phyloP scores from a whole-genome alignment of 495 filamentous ascomycete species.

The Penicillium paradoxum region DNA sequence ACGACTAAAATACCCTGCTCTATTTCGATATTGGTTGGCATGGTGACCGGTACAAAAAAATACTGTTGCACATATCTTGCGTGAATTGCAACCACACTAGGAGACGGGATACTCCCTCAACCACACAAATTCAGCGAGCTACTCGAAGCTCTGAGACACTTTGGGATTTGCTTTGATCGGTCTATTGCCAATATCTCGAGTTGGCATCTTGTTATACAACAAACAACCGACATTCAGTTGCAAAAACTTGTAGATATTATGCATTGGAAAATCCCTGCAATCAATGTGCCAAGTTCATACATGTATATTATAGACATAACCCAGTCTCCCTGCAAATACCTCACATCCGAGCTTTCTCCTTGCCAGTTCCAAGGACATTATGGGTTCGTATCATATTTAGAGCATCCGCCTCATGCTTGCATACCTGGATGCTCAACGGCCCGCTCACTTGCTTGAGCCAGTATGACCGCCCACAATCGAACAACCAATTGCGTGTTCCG shows the following conservation, averaged over 20 bases:
- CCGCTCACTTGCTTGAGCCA: conserved; percentile 33
- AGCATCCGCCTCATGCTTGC: conserved; percentile 25
- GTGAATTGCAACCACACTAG: neutral
- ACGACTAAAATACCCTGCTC: neutral
- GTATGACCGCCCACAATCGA: conserved; percentile 36
- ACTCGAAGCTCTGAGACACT: neutral
- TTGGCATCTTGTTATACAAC: neutral
- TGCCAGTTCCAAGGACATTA: conserved; percentile 13
- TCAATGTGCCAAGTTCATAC: neutral
- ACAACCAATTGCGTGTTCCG: conserved; percentile 33
- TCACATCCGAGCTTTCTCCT: conserved; percentile 20
- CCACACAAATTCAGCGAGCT: neutral
- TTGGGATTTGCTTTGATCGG: neutral
- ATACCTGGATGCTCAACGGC: conserved; percentile 26
- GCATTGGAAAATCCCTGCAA: neutral
- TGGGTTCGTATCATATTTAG: conserved; percentile 22
- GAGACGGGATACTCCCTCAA: neutral
- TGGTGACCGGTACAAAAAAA: neutral
- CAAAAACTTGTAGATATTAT: neutral
- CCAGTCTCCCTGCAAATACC: neutral
- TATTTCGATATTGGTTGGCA: neutral
- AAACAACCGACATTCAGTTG: neutral
- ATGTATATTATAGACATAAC: neutral
- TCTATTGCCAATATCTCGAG: neutral
- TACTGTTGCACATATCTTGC: neutral